phyloP scores from a whole-genome alignment of 495 filamentous ascomycete species.

The Annulohypoxylon bovei region DNA sequence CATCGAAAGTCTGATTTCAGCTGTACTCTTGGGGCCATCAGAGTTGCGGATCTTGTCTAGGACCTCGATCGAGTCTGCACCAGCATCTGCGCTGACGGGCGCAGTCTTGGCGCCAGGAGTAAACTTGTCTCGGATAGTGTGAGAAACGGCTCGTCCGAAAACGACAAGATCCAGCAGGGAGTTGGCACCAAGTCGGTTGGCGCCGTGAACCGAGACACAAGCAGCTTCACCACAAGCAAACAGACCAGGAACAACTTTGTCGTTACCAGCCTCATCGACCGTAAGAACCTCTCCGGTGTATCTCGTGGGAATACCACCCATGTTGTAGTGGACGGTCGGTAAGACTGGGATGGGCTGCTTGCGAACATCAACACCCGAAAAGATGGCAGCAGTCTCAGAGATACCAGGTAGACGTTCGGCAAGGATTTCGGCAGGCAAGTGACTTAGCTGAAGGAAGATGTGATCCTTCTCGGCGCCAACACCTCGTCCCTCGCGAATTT shows the following conservation, averaged over 20 bases:
- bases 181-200: slow-evolving; percentile 97
- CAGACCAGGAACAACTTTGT: slow-evolving; percentile 93
- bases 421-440: slow-evolving; percentile 88
- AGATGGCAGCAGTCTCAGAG: slow-evolving; percentile 96
- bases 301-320: slow-evolving; percentile 97
- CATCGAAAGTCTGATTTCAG: slow-evolving; percentile 90
- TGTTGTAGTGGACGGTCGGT: slow-evolving; percentile 99
- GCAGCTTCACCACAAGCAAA: slow-evolving; percentile 97
- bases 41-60: slow-evolving; percentile 87
- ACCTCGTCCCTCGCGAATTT: slow-evolving; percentile 96
- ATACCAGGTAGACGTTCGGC: slow-evolving; percentile 98
- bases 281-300: slow-evolving; percentile 96
- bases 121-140: slow-evolving; percentile 93
- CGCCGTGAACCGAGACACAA: slow-evolving; percentile 96
- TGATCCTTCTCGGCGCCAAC: slow-evolving; percentile 97
- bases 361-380: slow-evolving; percentile 93
- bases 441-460: slow-evolving; percentile 95
- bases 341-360: slow-evolving; percentile 97
- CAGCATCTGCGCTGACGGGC: slow-evolving; percentile 81
- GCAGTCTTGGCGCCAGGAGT: slow-evolving; percentile 79
- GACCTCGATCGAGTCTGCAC: slow-evolving; percentile 83
- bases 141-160: slow-evolving; percentile 94
- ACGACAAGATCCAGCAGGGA: slow-evolving; percentile 97
- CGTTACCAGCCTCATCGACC: slow-evolving; percentile 81
- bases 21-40: slow-evolving; percentile 83